A percentile compares a stretch with the other conserved stretches of the same genome.
phyloP scores from a whole-genome alignment of 129 eudicot genomes.

The Centrapalus pauciflorus region DNA sequence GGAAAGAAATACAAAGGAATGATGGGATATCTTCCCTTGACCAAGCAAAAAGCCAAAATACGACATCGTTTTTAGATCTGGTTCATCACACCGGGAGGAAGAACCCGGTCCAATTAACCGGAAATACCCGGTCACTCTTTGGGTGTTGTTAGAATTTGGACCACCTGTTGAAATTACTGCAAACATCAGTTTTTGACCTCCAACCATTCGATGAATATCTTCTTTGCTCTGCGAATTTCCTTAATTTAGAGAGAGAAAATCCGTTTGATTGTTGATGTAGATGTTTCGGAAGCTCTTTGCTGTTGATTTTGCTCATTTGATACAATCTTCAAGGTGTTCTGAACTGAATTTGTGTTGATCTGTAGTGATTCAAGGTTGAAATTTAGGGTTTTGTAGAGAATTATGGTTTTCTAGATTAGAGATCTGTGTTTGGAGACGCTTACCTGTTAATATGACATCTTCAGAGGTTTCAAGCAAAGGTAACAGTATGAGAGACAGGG shows the following conservation, averaged over 20 bases:
- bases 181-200: slow-evolving; percentile 28
- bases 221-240: slow-evolving; percentile 13
- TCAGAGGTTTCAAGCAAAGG: slow-evolving; percentile 52
- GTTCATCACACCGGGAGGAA: neutral
- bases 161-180: slow-evolving; percentile 40
- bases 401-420: slow-evolving; percentile 40
- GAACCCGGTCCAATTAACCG: too few relatives aligned
- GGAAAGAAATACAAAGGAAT: slow-evolving; percentile 6
- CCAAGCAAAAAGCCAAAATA: slow-evolving; percentile 18
- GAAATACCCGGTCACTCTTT: slow-evolving; percentile 24
- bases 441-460: slow-evolving; percentile 47
- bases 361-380: neutral
- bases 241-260: slow-evolving; percentile 26
- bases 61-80: slow-evolving; percentile 5
- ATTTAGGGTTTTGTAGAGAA: slow-evolving; percentile 14
- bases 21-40: neutral
- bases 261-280: slow-evolving; percentile 13
- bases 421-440: slow-evolving; percentile 55
- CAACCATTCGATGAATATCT: slow-evolving; percentile 30
- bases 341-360: slow-evolving; percentile 18
- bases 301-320: slow-evolving; percentile 15
- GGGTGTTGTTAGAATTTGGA: slow-evolving; percentile 26
- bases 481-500: slow-evolving; percentile 24
- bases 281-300: neutral
- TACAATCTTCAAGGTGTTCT: slow-evolving; percentile 1